Evolutionary conservation across 148 eudicot genomes (phyloP).

Genomic region (Spergularia marina): DNA sequence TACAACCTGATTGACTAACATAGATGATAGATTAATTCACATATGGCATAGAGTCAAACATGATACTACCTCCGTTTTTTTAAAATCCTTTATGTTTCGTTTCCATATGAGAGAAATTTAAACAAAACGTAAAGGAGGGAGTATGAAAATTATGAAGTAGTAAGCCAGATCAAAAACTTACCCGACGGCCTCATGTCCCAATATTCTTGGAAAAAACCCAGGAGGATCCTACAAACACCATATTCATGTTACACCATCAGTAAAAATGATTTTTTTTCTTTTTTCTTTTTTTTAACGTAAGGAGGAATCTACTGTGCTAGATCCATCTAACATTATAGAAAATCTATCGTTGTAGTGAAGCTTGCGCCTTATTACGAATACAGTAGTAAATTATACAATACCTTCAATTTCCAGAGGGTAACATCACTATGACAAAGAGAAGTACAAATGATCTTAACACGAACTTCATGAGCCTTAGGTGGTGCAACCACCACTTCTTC

Average conservation of each 20-base stretch:
- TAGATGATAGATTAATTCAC: too few relatives aligned
- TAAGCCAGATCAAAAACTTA: slow-evolving; percentile 23
- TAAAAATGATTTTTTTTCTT: too few relatives aligned
- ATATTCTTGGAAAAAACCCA: slow-evolving; percentile 62
- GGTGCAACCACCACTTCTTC: slow-evolving; percentile 77
- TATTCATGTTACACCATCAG: neutral
- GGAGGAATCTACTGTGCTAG: too few relatives aligned
- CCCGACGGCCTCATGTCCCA: slow-evolving; percentile 95
- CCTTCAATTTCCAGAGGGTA: slow-evolving; percentile 61
- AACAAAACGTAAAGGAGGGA: neutral
- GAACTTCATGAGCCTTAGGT: slow-evolving; percentile 65
- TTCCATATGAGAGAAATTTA: too few relatives aligned
- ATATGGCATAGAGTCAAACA: too few relatives aligned
- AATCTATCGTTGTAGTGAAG: too few relatives aligned
- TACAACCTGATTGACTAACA: too few relatives aligned
- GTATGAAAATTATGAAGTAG: neutral
- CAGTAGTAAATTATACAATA: slow-evolving; percentile 7
- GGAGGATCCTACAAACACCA: slow-evolving; percentile 53
- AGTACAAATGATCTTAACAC: slow-evolving; percentile 73
- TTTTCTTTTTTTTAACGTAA: too few relatives aligned
- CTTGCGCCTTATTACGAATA: too few relatives aligned
- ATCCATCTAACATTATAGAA: too few relatives aligned
- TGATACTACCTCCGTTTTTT: too few relatives aligned
- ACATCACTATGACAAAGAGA: slow-evolving; percentile 82
- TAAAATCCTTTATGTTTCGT: too few relatives aligned